Base-by-base conservation (phyloP, 139 green algal species). In the Protoeuglena noctilucae region DNA sequence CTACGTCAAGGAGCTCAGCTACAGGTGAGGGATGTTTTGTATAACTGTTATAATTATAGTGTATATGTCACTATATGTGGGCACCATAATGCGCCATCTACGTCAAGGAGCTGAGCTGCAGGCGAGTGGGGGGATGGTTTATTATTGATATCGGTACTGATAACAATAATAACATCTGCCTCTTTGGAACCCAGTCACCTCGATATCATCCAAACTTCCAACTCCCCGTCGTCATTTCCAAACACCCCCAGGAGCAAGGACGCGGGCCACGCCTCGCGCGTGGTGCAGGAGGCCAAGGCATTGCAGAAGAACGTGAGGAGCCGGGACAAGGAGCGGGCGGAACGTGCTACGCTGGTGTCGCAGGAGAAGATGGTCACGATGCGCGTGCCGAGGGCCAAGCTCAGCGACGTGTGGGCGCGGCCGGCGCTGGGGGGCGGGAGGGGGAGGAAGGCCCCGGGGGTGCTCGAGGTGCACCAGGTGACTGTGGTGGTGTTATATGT, bases 1-100 rank as follows among this genome's bases (percentile, higher is more conserved):
- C 25, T 89, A 92, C 56, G 48, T 99, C 17, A 94, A 94, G 62
- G 91, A 98, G 73, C 64, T 97, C 5, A 89, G 80, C 28, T 98
- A 94, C 71, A 63, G 77, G n/a, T n/a, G n/a, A n/a, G n/a, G n/a
- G n/a, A n/a, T n/a, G n/a, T n/a, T n/a, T n/a, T n/a, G n/a, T n/a
- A n/a, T n/a, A n/a, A n/a, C n/a, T n/a, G n/a, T n/a, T n/a, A 21
- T 47, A 16, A 16, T 18, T 47, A 21, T 47, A 47, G 40, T 47
- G 16, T 18, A 47, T 47, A 47, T n/a, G n/a, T 47, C 40, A 47
- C 40, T 47, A 18, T 21, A 43, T 65, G 31, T n/a, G n/a, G n/a
- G n/a, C n/a, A n/a, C n/a, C n/a, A n/a, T n/a, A n/a, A n/a, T n/a
- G n/a, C 17, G 45, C 67, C 12, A 65, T 85, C 25, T 89, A 92